Evolutionary conservation across 345 rosid species (phyloP), one percentile per base, ranked within the genome.

Genomic region (Trapa incisa): DNA sequence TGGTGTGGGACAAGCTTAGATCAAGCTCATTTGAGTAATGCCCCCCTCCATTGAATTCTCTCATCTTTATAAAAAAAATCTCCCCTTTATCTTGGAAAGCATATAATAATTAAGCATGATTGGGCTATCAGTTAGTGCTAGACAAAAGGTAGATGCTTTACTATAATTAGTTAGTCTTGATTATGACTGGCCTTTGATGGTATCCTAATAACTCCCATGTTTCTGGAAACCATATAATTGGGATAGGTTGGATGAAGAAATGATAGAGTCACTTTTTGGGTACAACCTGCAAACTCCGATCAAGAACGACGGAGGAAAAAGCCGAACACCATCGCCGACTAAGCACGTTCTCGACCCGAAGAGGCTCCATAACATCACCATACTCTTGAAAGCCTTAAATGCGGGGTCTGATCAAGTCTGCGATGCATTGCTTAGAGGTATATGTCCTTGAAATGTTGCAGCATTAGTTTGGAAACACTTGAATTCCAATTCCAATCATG

Each of bases 1-100:
- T 82, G 93, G 99, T 89, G 39, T 94, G 99, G 99, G 97, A 94
- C 77, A 89, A 84, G 82, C 72, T 94, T 54, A 80, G 87, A 78
- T 81, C 96, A 72, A 94, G 87, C 86, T 91, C 99, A 22, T 91
- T 94, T 11, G 99, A 94, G 99, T 94, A 86, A 82, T 92, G 81
- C 64, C 35, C 64, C 35, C 22, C 68, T 57, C 50, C 14, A 16
- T 3, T 42, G 10, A 63, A 16, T 7, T 61, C 16, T 35, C 15
- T 5, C 2, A 35, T 61, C 36, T 11, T 61, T 36, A 22, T 22
- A 22, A 22, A 22, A 22, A 22, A 22, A 22, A 22, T 22, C 29
- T 11, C 1, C 22, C 53, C 16, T 17, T 47, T 11, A 15, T 50
- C 22, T 50, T 16, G 56, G 15, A 50, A 50, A 15, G 56, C 22